Base-by-base conservation (phyloP, 192 early-diverging fungal species). In the Backusella circina region DNA sequence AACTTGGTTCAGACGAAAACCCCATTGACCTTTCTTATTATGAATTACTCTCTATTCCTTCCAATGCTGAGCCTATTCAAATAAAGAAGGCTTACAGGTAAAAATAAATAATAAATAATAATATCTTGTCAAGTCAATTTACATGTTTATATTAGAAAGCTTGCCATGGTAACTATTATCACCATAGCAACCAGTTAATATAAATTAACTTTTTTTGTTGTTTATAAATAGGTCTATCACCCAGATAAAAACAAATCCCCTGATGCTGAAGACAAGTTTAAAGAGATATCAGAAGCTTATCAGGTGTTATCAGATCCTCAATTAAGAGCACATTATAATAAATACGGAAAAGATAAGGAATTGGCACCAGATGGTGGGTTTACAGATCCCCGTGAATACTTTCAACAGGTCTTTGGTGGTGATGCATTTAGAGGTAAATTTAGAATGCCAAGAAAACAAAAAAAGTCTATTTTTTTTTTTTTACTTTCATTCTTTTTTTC, bases 341-440 rank as follows among this genome's bases (percentile, higher is more conserved):
- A 91, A 72, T 86, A 92, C 76, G 95, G 95, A 39, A 86, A 87
- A 51, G 85, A 86, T 39, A 87, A 87, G 79, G 83, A 86, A 54
- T 74, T 84, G 18, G 76, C 75, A 3, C 82, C 88, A n/a, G 86
- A 83, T 16, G 77, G 78, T 54, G 84, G 86, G 2, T 80, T 84
- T 23, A 80, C 90, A 30, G 94, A 97, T 74, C 92, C 95, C 21
- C 84, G 88, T 39, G 91, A 90, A 77, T 95, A 95, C 84, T 96
- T 97, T 80, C 89, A 86, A 75, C 89, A 94, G 86, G 89, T 92
- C 77, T 97, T 97, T 88, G 95, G 95, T 70, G 94, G 94, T 33
- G 95, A 95, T 83, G 89, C 90, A 47, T 97, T 83, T 41, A 54
- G 71, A 72, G 51, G 81, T 82, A 78, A n/a, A 36, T 67, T 10